These are phyloP conservation scores for Sindora glabra DNA, from an alignment of 306 rosid genomes.

Conservation along the genomic window DNA sequence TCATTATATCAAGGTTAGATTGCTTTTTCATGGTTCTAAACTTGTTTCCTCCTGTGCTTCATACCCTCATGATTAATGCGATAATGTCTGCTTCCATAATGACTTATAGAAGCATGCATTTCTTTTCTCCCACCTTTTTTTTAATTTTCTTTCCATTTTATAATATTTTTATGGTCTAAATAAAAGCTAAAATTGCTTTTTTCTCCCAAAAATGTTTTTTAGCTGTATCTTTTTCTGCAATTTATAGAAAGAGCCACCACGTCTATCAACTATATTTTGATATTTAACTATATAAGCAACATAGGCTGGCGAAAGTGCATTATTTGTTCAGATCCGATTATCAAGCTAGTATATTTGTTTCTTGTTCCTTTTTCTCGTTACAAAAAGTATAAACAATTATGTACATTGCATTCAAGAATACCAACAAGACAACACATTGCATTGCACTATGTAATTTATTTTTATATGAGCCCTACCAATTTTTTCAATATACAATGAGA, in stretches of 20 bases:
- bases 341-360: not conserved
- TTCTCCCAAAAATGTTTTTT: too few relatives aligned
- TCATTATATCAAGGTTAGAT: not conserved
- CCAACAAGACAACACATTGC: not conserved
- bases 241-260: not conserved
- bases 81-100: not conserved
- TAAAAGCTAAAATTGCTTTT: not conserved
- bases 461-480: too few relatives aligned
- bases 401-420: not conserved
- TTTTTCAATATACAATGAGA: not conserved
- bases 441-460: too few relatives aligned
- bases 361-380: not conserved
- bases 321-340: not conserved
- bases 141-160: not conserved
- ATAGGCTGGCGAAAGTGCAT: not conserved
- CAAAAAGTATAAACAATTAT: not conserved
- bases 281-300: not conserved
- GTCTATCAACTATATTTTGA: not conserved
- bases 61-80: slow-evolving; percentile 6
- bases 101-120: not conserved
- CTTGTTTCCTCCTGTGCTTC: not conserved
- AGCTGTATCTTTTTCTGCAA: too few relatives aligned
- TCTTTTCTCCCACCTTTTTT: too few relatives aligned
- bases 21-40: not conserved
- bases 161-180: not conserved